These are phyloP conservation scores for Chlorella sp. DNA, from an alignment of 139 green algal species.

Conservation along the genomic window DNA sequence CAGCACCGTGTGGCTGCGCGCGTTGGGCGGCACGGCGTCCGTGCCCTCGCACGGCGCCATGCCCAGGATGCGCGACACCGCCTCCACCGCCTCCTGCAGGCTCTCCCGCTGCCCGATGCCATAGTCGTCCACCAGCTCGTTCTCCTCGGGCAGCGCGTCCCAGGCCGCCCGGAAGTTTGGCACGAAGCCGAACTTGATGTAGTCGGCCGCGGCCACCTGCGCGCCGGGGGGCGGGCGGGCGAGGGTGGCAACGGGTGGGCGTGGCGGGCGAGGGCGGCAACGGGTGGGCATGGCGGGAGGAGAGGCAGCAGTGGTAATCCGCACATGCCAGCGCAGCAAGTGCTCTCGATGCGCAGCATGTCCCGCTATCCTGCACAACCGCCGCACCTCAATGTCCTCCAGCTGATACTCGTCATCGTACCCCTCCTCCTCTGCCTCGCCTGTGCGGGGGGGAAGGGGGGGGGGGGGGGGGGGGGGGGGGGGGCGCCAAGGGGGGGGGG, in stretches of 20 bases:
- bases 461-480: neutral
- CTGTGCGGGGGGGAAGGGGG: conserved; percentile 18
- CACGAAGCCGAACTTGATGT: conserved; percentile 73
- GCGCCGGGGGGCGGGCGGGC: neutral
- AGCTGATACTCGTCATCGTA: conserved; percentile 99
- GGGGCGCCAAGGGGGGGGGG: no score
- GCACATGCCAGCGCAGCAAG: neutral
- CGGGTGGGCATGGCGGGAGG: no score
- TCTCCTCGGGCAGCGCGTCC: conserved; percentile 80
- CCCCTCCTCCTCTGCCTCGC: conserved; percentile 88
- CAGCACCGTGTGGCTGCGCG: conserved; percentile 87
- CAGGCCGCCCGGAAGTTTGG: conserved; percentile 85
- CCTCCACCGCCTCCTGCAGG: conserved; percentile 92
- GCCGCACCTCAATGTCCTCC: conserved; percentile 87
- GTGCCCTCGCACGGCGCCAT: conserved; percentile 94
- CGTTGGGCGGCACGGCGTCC: conserved; percentile 93
- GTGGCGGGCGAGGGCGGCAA: no score
- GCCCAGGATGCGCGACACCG: conserved; percentile 86
- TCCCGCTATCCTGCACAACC: no score
- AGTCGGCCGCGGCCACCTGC: conserved; percentile 71
- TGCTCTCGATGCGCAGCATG: neutral
- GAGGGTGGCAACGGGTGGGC: no score
- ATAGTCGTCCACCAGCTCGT: conserved; percentile 91
- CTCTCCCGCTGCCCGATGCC: conserved; percentile 81
- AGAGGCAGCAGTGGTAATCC: no score